phyloP scores from a whole-genome alignment of 805 yeast genomes.

The Yarrowia phangngaensis region DNA sequence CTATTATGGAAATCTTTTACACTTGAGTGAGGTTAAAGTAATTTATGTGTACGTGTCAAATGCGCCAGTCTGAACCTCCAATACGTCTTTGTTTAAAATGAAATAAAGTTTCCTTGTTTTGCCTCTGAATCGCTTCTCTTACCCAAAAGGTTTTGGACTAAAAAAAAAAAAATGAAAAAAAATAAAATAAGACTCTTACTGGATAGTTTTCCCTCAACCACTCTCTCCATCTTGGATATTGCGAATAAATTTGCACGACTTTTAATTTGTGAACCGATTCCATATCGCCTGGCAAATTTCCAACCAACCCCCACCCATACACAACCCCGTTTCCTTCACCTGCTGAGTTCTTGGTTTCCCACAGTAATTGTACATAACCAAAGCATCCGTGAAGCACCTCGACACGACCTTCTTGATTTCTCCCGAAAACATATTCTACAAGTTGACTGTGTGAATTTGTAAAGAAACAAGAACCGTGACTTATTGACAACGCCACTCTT shows the following conservation, averaged over 20 bases:
- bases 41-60: slow-evolving; percentile 24
- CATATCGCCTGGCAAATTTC: slow-evolving; percentile 1
- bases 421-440: background rate
- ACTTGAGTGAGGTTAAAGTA: slow-evolving; percentile 10
- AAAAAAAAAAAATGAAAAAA: slow-evolving; percentile 8
- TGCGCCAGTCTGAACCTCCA: slow-evolving; percentile 23
- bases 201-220: too few species aligned
- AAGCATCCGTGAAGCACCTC: slow-evolving; percentile 24
- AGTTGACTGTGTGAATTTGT: slow-evolving; percentile 6
- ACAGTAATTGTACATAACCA: slow-evolving; percentile 26
- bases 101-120: slow-evolving; percentile 13
- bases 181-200: background rate
- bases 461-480: too few species aligned
- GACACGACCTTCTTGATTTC: slow-evolving; percentile 10
- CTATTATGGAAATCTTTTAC: slow-evolving; percentile 4
- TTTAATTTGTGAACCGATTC: background rate
- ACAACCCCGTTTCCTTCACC: background rate
- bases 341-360: slow-evolving; percentile 18
- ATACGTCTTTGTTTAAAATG: slow-evolving; percentile 7
- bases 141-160: background rate
- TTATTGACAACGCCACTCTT: too few species aligned
- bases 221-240: background rate
- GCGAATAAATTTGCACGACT: background rate
- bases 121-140: slow-evolving; percentile 13
- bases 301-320: background rate